These are phyloP conservation scores for Sisymbrium irio DNA, from an alignment of 345 rosid genomes.

Conservation along the genomic window DNA sequence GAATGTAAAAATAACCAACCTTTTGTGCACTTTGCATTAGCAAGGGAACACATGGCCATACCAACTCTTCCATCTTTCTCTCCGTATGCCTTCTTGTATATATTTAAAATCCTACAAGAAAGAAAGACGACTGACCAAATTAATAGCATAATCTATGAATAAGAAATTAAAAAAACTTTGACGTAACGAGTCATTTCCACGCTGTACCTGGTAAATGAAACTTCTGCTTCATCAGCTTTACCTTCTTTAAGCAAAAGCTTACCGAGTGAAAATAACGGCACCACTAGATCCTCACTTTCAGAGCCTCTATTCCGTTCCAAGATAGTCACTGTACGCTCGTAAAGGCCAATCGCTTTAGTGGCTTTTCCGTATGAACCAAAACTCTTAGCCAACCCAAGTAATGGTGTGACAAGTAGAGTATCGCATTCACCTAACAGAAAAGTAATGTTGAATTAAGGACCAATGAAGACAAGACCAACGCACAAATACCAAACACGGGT, in stretches of 20 bases:
- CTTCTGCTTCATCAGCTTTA: slow-evolving; percentile 61
- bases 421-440: slow-evolving; percentile 46
- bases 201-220: slow-evolving; percentile 52
- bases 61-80: slow-evolving; percentile 78
- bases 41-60: slow-evolving; percentile 78
- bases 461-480: neutral
- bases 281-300: slow-evolving; percentile 72
- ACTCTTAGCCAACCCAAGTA: slow-evolving; percentile 82
- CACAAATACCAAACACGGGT: neutral
- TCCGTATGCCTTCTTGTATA: slow-evolving; percentile 61
- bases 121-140: neutral
- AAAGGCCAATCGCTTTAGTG: slow-evolving; percentile 50
- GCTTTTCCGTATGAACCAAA: slow-evolving; percentile 57
- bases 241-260: slow-evolving; percentile 75
- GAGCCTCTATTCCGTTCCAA: slow-evolving; percentile 65
- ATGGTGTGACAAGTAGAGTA: slow-evolving; percentile 59
- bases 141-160: slow-evolving; percentile 3
- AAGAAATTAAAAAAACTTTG: neutral
- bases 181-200: neutral
- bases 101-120: slow-evolving; percentile 51
- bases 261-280: slow-evolving; percentile 67
- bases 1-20: slow-evolving; percentile 38
- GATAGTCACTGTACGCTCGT: slow-evolving; percentile 52
- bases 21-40: slow-evolving; percentile 70
- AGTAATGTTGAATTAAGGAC: neutral